A percentile compares a stretch with the other conserved stretches of the same genome.
Evolutionary conservation across 2,329 filamentous ascomycete genomes (phyloP).

Genomic region (Dactylonectria estremocensis): DNA sequence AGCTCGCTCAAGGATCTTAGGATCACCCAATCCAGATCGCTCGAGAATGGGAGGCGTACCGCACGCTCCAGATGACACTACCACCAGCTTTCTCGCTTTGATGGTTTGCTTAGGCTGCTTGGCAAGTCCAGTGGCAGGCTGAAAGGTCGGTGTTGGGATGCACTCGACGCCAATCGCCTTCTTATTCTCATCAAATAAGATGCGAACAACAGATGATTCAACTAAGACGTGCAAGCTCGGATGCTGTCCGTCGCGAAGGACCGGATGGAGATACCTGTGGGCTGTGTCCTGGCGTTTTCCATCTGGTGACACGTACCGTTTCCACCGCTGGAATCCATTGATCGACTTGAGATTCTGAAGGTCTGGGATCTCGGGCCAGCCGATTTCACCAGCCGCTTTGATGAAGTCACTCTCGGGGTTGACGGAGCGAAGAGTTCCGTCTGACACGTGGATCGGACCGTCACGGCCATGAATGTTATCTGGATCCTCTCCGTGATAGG

Average conservation of each 20-base stretch:
- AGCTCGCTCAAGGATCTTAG: constrained; percentile 63
- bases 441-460: constrained; percentile 70
- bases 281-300: constrained; percentile 73
- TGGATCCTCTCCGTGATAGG: constrained; percentile 64
- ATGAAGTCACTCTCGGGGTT: constrained; percentile 65
- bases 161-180: constrained; percentile 73
- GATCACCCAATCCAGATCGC: constrained; percentile 73
- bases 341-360: constrained; percentile 64
- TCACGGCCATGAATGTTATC: constrained; percentile 65
- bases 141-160: constrained; percentile 57
- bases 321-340: constrained; percentile 51
- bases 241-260: constrained; percentile 55
- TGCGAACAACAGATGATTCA: constrained; percentile 68
- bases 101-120: constrained; percentile 36
- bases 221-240: constrained; percentile 73
- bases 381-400: constrained; percentile 61
- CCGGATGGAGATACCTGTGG: constrained; percentile 60
- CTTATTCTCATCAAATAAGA: constrained; percentile 67
- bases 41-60: constrained; percentile 72
- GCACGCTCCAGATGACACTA: constrained; percentile 62
- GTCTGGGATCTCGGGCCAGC: constrained; percentile 67
- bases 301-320: constrained; percentile 61
- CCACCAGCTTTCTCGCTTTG: constrained; percentile 49
- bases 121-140: no score
- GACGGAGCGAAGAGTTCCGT: constrained; percentile 61